Evolutionary conservation across 352 stramenopile species (phyloP).

Genomic region (Pythium aristosporum): DNA sequence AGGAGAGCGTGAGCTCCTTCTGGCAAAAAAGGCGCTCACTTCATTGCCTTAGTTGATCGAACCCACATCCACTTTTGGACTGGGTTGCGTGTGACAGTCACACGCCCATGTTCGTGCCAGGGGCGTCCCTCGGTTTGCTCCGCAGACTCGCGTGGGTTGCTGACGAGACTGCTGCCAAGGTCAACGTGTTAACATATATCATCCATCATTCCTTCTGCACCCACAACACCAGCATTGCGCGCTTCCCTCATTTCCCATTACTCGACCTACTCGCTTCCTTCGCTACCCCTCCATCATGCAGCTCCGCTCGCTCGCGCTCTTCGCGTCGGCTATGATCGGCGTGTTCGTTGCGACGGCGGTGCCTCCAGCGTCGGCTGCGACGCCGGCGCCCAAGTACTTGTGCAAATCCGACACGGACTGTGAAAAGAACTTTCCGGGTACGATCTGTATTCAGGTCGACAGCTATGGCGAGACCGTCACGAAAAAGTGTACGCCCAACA

Average conservation of each 20-base stretch:
- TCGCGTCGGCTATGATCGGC: slow-evolving; percentile 31
- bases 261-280: not conserved
- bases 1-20: too few species aligned
- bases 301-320: slow-evolving; percentile 34
- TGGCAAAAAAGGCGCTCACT: too few species aligned
- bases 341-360: slow-evolving; percentile 7
- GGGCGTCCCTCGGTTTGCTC: too few species aligned
- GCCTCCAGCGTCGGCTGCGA: slow-evolving; percentile 23
- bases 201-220: too few species aligned
- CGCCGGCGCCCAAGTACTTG: slow-evolving; percentile 41
- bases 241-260: not conserved
- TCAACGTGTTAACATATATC: too few species aligned
- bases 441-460: slow-evolving; percentile 76
- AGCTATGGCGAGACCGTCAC: slow-evolving; percentile 61
- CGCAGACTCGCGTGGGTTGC: too few species aligned
- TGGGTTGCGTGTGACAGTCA: too few species aligned
- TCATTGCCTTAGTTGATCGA: too few species aligned
- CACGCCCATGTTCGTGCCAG: too few species aligned
- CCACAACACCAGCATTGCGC: not conserved
- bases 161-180: too few species aligned
- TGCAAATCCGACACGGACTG: slow-evolving; percentile 77
- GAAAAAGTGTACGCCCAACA: slow-evolving; percentile 84
- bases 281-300: slow-evolving; percentile 34
- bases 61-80: too few species aligned
- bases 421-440: slow-evolving; percentile 57